Evolutionary conservation across 2,329 filamentous ascomycete species (phyloP).

Genomic region (Nemania sp.): DNA sequence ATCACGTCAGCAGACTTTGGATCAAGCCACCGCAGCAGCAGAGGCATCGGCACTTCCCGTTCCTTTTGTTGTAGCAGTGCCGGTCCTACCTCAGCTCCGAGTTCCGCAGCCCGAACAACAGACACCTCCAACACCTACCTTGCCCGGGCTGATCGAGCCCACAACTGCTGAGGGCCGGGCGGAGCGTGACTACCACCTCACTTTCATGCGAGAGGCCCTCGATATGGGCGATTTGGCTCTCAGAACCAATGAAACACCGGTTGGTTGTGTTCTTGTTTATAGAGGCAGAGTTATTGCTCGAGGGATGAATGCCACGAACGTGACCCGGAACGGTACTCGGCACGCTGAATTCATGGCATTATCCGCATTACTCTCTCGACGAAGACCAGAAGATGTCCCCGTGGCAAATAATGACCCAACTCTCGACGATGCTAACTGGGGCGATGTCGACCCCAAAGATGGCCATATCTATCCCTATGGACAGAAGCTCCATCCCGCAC

Average conservation of each 20-base stretch:
- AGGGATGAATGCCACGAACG: constrained; percentile 97
- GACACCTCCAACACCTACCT: constrained; percentile 24
- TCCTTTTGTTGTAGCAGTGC: constrained; percentile 34
- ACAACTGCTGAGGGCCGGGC: constrained; percentile 41
- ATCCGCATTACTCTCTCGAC: constrained; percentile 54
- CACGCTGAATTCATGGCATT: constrained; percentile 96
- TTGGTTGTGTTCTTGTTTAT: constrained; percentile 92
- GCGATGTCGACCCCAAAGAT: constrained; percentile 56
- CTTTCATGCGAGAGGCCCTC: constrained; percentile 83
- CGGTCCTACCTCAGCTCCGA: constrained; percentile 26
- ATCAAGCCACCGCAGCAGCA: constrained; percentile 25
- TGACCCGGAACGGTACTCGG: constrained; percentile 85
- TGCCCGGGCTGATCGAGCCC: constrained; percentile 41
- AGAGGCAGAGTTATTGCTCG: constrained; percentile 77
- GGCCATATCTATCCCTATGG: constrained; percentile 65
- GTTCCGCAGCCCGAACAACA: constrained; percentile 21
- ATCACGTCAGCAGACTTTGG: constrained; percentile 18
- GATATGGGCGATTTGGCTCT: constrained; percentile 89
- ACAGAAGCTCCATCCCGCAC: constrained; percentile 58
- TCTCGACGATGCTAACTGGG: constrained; percentile 49
- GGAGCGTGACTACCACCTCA: constrained; percentile 51
- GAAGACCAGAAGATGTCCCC: constrained; percentile 34
- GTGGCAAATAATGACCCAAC: constrained; percentile 32
- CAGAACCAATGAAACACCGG: constrained; percentile 85
- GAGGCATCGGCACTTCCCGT: constrained; percentile 32